Base-by-base conservation (phyloP, 2,329 filamentous ascomycete species). In the Calycina herbarum region DNA sequence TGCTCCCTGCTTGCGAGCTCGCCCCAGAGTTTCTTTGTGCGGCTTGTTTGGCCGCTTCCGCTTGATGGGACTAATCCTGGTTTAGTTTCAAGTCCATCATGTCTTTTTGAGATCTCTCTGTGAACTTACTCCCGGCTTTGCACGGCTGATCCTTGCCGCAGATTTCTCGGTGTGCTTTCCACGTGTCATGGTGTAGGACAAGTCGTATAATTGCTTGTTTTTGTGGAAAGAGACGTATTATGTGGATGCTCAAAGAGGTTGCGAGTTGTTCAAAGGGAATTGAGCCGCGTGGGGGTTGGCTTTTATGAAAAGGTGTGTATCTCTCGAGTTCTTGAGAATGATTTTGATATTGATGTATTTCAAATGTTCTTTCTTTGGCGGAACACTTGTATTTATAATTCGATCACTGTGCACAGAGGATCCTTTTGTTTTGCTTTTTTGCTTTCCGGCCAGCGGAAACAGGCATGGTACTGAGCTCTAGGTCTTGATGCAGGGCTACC, bases 51-150 rank as follows among this genome's bases (percentile, higher is more conserved):
- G 70, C 70, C 20, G 67, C 62, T 24, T 59, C 45, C n/a, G 68
- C 68, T 67, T 71, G 63, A 8, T 66, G 64, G 13, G 65, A 70
- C 69, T 71, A 45, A 42, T 51, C 27, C 24, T 27, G 13, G 31
- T 65, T 38, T 24, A 66, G 62, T 57, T 58, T 45, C 35, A 15
- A 5, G 51, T 61, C 48, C 27, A 38, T 38, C 35, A 20, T 11
- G 5, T 27, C 27, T 27, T 17, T 15, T 27, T 29, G 24, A 11
- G n/a, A 40, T 38, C 35, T 38, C 57, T 63, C 24, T 27, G 42
- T 62, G 51, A 17, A 66, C 67, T 66, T 66, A 72, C 71, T 20
- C 61, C 59, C 58, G 67, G 65, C n/a, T 69, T 68, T 20, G 64
- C 60, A 8, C 59, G 61, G 2, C 57, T 62, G 29, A 72, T 71